These are phyloP conservation scores for Paspalum notatum DNA, from an alignment of 176 grass and related monocot species.

Conservation along the genomic window DNA sequence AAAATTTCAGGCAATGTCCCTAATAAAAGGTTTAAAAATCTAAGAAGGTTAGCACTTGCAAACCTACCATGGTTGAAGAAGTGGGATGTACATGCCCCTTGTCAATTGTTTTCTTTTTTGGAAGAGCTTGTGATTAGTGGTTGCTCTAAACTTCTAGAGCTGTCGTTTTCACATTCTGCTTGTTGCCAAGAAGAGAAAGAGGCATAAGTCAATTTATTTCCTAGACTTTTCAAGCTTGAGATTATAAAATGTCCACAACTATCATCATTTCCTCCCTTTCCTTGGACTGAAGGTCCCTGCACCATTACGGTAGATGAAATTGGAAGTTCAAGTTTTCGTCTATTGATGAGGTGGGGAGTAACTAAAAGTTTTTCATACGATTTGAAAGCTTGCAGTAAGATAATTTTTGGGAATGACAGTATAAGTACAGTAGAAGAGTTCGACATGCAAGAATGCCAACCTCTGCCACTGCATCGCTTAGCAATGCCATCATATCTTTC, in stretches of 20 bases:
- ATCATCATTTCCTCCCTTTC: not conserved
- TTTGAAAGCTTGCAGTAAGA: no score
- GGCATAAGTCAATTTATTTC: not conserved
- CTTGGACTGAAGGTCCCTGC: not conserved
- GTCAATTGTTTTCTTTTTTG: not conserved
- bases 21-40: not conserved
- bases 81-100: not conserved
- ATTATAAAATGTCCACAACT: accelerated
- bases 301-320: not conserved
- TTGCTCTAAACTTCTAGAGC: not conserved
- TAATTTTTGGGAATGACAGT: no score
- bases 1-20: not conserved
- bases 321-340: not conserved
- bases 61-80: not conserved
- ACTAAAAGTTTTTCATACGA: no score
- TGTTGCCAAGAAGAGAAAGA: not conserved
- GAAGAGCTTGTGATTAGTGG: not conserved
- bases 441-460: accelerated
- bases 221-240: accelerated
- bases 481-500: not conserved
- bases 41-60: not conserved
- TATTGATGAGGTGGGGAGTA: no score
- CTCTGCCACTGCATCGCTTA: not conserved
- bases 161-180: not conserved
- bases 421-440: no score